Evolutionary conservation across 495 filamentous ascomycete genomes (phyloP).

Genomic region (Trichoderma gamsii): DNA sequence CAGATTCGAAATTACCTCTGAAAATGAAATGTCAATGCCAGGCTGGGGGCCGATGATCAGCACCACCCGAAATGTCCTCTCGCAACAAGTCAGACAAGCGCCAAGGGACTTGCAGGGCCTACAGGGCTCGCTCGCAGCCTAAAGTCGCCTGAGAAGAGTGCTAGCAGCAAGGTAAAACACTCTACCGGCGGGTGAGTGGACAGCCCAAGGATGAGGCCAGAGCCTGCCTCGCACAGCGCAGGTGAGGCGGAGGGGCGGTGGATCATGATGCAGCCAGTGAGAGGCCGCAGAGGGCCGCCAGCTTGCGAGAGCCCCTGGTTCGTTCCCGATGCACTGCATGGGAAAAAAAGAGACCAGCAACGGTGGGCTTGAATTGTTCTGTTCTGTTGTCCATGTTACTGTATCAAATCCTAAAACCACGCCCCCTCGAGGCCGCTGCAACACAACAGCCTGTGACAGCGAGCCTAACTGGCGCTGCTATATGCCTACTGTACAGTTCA

Average conservation of each 20-base stretch:
- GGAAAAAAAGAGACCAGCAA: neutral
- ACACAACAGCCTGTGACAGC: neutral
- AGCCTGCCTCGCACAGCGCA: constrained; percentile 10
- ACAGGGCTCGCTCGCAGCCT: no score
- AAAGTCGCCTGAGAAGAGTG: neutral
- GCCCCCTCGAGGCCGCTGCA: neutral
- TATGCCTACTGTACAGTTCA: neutral
- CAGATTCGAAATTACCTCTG: no score
- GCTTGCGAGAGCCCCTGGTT: neutral
- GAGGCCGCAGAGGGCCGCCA: neutral
- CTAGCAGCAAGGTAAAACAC: constrained; percentile 5
- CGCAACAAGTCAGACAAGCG: no score
- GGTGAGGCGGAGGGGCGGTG: constrained; percentile 14
- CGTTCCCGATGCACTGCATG: constrained; percentile 8
- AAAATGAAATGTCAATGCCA: no score
- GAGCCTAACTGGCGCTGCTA: neutral
- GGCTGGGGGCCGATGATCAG: no score
- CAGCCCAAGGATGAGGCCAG: neutral
- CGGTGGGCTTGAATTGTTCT: no score
- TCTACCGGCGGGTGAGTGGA: constrained; percentile 11
- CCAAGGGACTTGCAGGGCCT: no score
- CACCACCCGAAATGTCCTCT: no score
- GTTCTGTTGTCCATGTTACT: no score
- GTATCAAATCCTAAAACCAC: neutral
- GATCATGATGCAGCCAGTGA: neutral